Conservation (phyloP, 2,329 filamentous ascomycete species). For the Myriosclerotinia curreyana region DNA sequence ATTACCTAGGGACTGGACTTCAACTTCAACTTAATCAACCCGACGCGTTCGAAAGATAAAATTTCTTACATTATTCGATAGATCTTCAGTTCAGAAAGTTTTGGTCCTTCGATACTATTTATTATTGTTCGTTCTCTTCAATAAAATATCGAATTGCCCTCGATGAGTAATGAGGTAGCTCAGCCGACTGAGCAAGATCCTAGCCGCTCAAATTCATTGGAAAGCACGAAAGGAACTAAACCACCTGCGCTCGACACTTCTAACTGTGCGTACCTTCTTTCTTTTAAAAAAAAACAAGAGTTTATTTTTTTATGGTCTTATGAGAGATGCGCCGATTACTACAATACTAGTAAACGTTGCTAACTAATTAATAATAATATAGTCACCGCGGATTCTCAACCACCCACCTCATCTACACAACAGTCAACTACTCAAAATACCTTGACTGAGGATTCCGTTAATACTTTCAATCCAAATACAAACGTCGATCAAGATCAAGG, state of each 20-base stretch:
- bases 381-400: slow-evolving; percentile 35
- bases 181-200: slow-evolving; percentile 39
- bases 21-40: slow-evolving; percentile 22
- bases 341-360: slow-evolving; percentile 22
- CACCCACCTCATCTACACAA: slow-evolving; percentile 37
- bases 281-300: too few relatives aligned
- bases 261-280: slow-evolving; percentile 32
- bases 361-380: slow-evolving; percentile 27
- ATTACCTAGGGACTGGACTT: slow-evolving; percentile 10
- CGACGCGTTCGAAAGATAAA: slow-evolving; percentile 31
- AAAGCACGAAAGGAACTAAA: slow-evolving; percentile 35
- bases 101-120: slow-evolving; percentile 18
- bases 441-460: slow-evolving; percentile 36
- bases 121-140: slow-evolving; percentile 24
- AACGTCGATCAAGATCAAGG: slow-evolving; percentile 35
- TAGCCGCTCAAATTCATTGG: slow-evolving; percentile 36
- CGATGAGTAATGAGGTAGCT: slow-evolving; percentile 42
- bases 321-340: slow-evolving; percentile 8
- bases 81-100: slow-evolving; percentile 3
- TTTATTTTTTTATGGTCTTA: slow-evolving; percentile 7
- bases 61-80: slow-evolving; percentile 12
- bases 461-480: slow-evolving; percentile 31
- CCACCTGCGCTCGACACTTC: slow-evolving; percentile 38
- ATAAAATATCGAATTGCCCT: slow-evolving; percentile 36
- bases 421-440: slow-evolving; percentile 37